Base-by-base conservation (phyloP, 768 basidiomycete species). In the Mycena kentingensis region DNA sequence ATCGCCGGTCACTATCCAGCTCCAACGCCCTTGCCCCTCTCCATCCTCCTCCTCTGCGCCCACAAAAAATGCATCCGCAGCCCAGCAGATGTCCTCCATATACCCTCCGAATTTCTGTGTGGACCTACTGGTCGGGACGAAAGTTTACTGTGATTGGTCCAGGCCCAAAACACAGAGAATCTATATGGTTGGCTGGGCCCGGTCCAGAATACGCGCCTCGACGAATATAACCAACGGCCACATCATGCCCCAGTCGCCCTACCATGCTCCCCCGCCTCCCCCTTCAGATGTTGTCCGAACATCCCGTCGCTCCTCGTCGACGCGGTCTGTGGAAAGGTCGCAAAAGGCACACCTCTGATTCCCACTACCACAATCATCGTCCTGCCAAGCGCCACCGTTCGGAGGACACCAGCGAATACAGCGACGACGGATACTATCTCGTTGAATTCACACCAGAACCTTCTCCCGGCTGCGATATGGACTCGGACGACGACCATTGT, bases 331-430 rank as follows among this genome's bases (percentile, higher is more conserved):
- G 41, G 41, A 42, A 42, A 42, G 41, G 13, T 42, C 41, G 41
- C 10, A 15, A 39, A n/a, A 10, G 21, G 21, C 37, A 22, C 11
- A 10, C 15, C 15, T 39, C 10, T 39, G 37, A 39, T 39, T 24
- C 22, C 12, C 7, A 25, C 13, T 5, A 42, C 41, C 31, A 8
- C 8, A 42, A 42, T 42, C 41, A 42, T 6, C 41, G 41, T 5
- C 41, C 41, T 25, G 25, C 41, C 41, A 58, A 58, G 31, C 57
- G 57, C 28, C 55, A 42, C 12, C 41, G 22, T 34, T 60, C 58
- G 31, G 58, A 60, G 37, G 43, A 55, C 36, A 60, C 53, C 52
- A 39, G 19, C 44, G 56, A 54, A n/a, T n/a, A n/a, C n/a, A n/a
- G n/a, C 52, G 57, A 51, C 48, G 57, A 58, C n/a, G 44, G 31